These are phyloP conservation scores for Cladosporium austrohemisphaericum DNA, from an alignment of 2,329 filamentous ascomycete genomes.

Conservation along the genomic window DNA sequence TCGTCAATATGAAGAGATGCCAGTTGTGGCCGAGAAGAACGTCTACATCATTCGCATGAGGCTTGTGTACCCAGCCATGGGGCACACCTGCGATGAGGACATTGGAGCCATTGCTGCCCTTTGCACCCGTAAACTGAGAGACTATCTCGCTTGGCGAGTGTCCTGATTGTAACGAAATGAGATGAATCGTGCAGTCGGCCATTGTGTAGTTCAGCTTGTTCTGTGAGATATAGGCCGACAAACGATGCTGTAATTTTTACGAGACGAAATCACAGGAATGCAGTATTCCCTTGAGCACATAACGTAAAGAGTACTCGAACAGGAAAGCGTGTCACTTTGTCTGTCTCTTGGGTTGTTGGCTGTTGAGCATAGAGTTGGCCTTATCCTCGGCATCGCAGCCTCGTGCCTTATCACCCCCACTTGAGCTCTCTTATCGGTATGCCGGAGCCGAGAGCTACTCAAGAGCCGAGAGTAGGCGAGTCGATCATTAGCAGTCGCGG, in stretches of 20 bases:
- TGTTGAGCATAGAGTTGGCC: too few species aligned
- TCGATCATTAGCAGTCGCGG: too few species aligned
- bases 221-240: too few species aligned
- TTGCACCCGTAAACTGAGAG: background rate
- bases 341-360: too few species aligned
- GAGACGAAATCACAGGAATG: too few species aligned
- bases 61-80: slow-evolving; percentile 20
- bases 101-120: background rate
- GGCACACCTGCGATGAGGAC: slow-evolving; percentile 16
- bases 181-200: slow-evolving; percentile 4
- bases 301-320: too few species aligned
- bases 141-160: background rate
- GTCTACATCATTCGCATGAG: slow-evolving; percentile 12
- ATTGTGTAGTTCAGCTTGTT: too few species aligned
- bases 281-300: too few species aligned
- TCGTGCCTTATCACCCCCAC: slow-evolving; percentile 1
- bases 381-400: too few species aligned
- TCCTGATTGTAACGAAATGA: background rate
- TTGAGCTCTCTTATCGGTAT: background rate
- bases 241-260: too few species aligned
- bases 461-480: slow-evolving; percentile 11
- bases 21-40: slow-evolving; percentile 14
- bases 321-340: too few species aligned
- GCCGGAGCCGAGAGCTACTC: slow-evolving; percentile 6
- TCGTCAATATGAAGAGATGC: slow-evolving; percentile 18